These are phyloP conservation scores for Rosa persica DNA, from an alignment of 306 rosid genomes.

Conservation along the genomic window DNA sequence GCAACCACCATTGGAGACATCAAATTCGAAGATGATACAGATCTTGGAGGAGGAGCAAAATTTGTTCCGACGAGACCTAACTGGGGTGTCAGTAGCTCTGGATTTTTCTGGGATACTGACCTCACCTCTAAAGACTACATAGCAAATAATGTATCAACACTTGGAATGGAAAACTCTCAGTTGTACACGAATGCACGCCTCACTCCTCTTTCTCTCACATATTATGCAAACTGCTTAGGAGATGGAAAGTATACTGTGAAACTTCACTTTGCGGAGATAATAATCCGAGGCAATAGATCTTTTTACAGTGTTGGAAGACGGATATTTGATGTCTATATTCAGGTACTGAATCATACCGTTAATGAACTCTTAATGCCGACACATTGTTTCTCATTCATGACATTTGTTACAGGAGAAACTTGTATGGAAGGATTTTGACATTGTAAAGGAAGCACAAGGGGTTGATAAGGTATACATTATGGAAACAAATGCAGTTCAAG, in stretches of 20 bases:
- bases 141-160: slow-evolving; percentile 21
- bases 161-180: slow-evolving; percentile 31
- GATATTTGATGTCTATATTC: slow-evolving; percentile 56
- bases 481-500: slow-evolving; percentile 5
- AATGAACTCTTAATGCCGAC: not conserved
- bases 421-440: slow-evolving; percentile 49
- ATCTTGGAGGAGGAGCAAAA: slow-evolving; percentile 46
- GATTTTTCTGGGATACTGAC: slow-evolving; percentile 34
- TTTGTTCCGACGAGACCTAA: slow-evolving; percentile 7
- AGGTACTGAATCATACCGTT: slow-evolving; percentile 35
- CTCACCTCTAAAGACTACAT: slow-evolving; percentile 26
- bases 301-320: slow-evolving; percentile 54
- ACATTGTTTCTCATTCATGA: not conserved
- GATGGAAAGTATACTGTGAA: slow-evolving; percentile 56
- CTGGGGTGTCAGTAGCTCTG: slow-evolving; percentile 64
- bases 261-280: slow-evolving; percentile 60
- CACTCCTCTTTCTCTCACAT: slow-evolving; percentile 51
- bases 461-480: slow-evolving; percentile 33
- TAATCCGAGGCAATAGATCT: slow-evolving; percentile 42
- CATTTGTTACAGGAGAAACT: slow-evolving; percentile 39
- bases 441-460: slow-evolving; percentile 36
- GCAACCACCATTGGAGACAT: slow-evolving; percentile 31
- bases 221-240: slow-evolving; percentile 58
- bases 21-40: slow-evolving; percentile 39
- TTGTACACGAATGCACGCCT: slow-evolving; percentile 51